Base-by-base conservation (phyloP, 2,329 filamentous ascomycete genomes). In the Rutstroemia sp. region DNA sequence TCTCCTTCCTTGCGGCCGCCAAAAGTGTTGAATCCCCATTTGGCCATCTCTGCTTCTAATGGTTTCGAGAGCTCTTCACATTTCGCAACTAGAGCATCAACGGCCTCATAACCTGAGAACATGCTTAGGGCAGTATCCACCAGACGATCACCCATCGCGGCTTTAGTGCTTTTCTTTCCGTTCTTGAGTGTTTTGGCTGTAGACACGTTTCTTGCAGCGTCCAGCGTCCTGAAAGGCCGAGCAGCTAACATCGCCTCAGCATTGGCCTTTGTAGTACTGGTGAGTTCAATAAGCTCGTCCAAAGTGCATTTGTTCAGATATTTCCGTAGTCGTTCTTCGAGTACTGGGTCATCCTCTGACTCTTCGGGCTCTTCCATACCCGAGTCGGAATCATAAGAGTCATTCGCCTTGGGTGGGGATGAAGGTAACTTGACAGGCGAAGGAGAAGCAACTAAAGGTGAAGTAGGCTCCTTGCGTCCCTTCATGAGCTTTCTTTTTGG, bases 221-320 rank as follows among this genome's bases (percentile, higher is more conserved):
- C 76, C 5, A 96, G 72, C 46, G 73, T 78, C 4, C 69, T 69
- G 68, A 95, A 97, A 0, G 92, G 92, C 9, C 89, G 84, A 59
- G 88, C 79, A 1, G 82, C 80, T 10, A 95, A 74, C 55, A 97
- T 79, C 14, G 82, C 72, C 45, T 85, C 78, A 1, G 92, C 84
- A 48, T 85, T 78, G 5, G 84, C 81, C 62, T 87, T 80, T 38
- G 87, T 85, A 58, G 88, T 83, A 34, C 84, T 85, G 0, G 89
- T 89, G 59, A 96, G 85, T 63, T 95, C 92, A 1, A 87, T 82
- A 44, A 99, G 80, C 57, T 92, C 89, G 38, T 86, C 80, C 9
- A 82, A 74, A 5, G 83, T 82, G 69, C 89, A 94, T 0, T 78
- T 83, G 67, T 97, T 97, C 71, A 99, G 84, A 66, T 91, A 95